phyloP scores from a whole-genome alignment of 2,329 filamentous ascomycete genomes.

The Cercospora zeina region DNA sequence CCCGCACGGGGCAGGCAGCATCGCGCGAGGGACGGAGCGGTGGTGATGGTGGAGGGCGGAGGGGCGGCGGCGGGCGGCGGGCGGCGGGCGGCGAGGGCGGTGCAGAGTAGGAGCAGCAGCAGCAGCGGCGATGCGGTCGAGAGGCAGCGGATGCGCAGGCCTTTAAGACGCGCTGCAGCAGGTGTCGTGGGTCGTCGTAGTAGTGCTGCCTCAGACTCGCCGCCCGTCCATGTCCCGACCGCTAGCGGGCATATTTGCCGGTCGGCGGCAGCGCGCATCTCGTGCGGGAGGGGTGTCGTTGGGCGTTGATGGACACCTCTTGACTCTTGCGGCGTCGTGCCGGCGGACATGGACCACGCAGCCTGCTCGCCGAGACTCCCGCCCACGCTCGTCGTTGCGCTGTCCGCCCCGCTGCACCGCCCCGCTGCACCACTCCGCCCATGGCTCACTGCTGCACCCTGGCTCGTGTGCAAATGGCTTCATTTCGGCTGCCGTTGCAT shows the following conservation, averaged over 20 bases:
- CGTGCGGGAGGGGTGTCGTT: neutral
- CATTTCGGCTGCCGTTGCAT: neutral
- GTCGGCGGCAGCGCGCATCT: neutral
- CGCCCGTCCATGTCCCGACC: constrained; percentile 9
- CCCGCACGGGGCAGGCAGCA: neutral
- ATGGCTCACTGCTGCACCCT: too few species aligned
- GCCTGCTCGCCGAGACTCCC: too few species aligned
- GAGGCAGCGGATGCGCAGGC: neutral
- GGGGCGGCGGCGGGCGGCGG: neutral
- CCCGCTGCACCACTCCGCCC: neutral
- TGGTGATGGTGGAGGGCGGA: neutral
- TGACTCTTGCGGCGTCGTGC: too few species aligned
- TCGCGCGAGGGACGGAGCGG: neutral
- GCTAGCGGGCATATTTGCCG: neutral
- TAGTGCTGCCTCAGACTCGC: constrained; percentile 13
- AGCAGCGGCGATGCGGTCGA: neutral
- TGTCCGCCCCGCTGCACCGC: neutral
- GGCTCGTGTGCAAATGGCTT: constrained; percentile 1
- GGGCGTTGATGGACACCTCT: neutral
- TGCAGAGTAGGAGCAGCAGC: neutral
- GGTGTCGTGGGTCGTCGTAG: neutral
- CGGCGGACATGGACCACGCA: too few species aligned
- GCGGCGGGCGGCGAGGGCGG: neutral
- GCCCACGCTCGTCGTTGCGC: too few species aligned
- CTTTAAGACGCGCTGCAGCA: constrained; percentile 10